These are phyloP conservation scores for Lipomyces mesembrius DNA, from an alignment of 805 yeast genomes.

Conservation along the genomic window DNA sequence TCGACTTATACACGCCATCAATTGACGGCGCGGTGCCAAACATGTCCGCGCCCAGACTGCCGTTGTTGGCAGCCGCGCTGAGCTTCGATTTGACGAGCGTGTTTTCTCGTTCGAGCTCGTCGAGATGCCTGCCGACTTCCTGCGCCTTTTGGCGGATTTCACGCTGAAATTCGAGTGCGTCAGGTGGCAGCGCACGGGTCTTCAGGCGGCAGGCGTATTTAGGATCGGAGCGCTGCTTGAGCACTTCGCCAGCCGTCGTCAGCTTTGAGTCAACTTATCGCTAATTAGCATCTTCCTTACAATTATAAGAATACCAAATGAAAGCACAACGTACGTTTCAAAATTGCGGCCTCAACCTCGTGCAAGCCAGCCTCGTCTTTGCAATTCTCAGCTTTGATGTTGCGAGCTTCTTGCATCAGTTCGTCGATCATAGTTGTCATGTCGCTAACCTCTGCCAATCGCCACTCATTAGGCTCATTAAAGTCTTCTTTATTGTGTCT, in stretches of 20 bases:
- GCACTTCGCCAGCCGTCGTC: slow-evolving; percentile 14
- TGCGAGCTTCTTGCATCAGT: slow-evolving; percentile 6
- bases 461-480: slow-evolving; percentile 13
- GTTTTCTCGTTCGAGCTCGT: slow-evolving; percentile 22
- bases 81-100: slow-evolving; percentile 28
- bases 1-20: slow-evolving; percentile 29
- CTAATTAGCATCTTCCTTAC: background rate
- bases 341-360: slow-evolving; percentile 16
- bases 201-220: slow-evolving; percentile 15
- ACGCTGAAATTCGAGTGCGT: slow-evolving; percentile 28
- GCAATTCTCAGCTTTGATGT: background rate
- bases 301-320: background rate
- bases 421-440: slow-evolving; percentile 13
- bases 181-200: slow-evolving; percentile 25
- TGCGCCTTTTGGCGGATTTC: slow-evolving; percentile 20
- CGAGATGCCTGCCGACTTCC: slow-evolving; percentile 15
- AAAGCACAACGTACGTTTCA: slow-evolving; percentile 11
- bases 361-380: slow-evolving; percentile 12
- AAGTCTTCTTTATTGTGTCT: background rate
- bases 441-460: slow-evolving; percentile 11
- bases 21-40: slow-evolving; percentile 16
- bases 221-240: slow-evolving; percentile 24
- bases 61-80: slow-evolving; percentile 8
- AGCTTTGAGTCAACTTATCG: slow-evolving; percentile 21
- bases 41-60: background rate